phyloP scores from a whole-genome alignment of 164 flowering plant genomes.

The Vitis riparia region DNA sequence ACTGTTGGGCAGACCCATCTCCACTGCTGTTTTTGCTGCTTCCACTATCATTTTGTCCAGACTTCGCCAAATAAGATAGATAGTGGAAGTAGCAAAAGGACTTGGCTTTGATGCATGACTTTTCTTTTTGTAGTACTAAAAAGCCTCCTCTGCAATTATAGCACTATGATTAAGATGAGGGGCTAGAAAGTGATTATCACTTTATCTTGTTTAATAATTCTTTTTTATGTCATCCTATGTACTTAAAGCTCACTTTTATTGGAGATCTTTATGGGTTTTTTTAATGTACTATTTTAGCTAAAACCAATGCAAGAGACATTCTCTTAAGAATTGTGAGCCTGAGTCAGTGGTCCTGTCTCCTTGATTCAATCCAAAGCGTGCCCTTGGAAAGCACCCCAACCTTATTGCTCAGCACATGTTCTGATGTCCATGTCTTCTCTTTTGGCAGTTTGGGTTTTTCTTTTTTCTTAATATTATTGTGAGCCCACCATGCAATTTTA shows the following conservation, averaged over 20 bases:
- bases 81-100: conserved; percentile 8
- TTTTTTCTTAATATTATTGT: too few species aligned
- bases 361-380: conserved; percentile 90
- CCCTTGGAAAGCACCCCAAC: conserved; percentile 57
- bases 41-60: conserved; percentile 16
- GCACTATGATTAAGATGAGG: conserved; percentile 59
- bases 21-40: conserved; percentile 13
- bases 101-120: not conserved
- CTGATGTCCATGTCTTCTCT: conserved; percentile 26
- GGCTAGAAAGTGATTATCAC: conserved; percentile 35
- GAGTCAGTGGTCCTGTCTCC: conserved; percentile 73
- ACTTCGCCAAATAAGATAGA: not conserved
- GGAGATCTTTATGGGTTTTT: conserved; percentile 25
- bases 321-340: conserved; percentile 46
- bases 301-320: conserved; percentile 68
- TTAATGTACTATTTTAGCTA: conserved; percentile 8
- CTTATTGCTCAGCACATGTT: conserved; percentile 61
- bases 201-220: conserved; percentile 23
- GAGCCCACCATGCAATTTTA: too few species aligned
- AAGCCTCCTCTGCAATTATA: conserved; percentile 46
- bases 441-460: conserved; percentile 16
- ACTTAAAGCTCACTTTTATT: conserved; percentile 31
- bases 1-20: not conserved
- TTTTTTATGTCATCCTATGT: conserved; percentile 17
- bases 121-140: conserved; percentile 16